Conservation (phyloP, 179 eudicot species). For the Silene noctiflora region DNA sequence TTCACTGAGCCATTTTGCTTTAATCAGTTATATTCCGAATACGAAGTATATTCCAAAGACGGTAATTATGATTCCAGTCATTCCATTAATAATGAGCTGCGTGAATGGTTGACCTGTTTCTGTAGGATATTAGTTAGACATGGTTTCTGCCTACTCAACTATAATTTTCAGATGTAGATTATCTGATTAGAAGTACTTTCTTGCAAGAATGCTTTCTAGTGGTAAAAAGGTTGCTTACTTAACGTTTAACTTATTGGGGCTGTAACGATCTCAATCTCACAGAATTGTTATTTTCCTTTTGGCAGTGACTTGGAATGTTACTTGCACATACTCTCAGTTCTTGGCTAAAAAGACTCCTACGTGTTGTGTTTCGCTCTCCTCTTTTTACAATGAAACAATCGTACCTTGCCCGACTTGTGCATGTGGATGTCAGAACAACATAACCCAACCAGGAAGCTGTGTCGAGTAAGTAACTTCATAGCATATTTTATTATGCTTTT, state of each 20-base stretch:
- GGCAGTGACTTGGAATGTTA: constrained; percentile 48
- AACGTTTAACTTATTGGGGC: not conserved
- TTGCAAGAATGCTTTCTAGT: not conserved
- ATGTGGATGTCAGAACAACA: constrained; percentile 45
- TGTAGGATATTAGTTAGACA: not conserved
- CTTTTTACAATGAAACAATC: constrained; percentile 43
- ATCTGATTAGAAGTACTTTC: not conserved
- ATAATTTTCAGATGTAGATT: not conserved
- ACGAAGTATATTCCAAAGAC: no score
- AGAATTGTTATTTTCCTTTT: constrained; percentile 15
- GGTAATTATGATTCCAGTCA: not conserved
- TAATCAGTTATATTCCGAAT: no score
- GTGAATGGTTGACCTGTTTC: not conserved
- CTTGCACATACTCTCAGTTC: constrained; percentile 47
- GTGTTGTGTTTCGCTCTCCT: constrained; percentile 45
- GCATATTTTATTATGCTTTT: not conserved
- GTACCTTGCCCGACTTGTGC: constrained; percentile 50
- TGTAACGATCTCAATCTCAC: constrained; percentile 4
- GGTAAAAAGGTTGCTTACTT: not conserved
- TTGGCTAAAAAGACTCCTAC: constrained; percentile 44
- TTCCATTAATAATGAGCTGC: not conserved
- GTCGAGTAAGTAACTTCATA: constrained; percentile 32
- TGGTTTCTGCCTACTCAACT: not conserved
- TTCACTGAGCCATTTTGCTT: no score
- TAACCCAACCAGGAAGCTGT: constrained; percentile 45